These are phyloP conservation scores for Irpex sp. DNA, from an alignment of 1,284 basidiomycete species.

Conservation along the genomic window DNA sequence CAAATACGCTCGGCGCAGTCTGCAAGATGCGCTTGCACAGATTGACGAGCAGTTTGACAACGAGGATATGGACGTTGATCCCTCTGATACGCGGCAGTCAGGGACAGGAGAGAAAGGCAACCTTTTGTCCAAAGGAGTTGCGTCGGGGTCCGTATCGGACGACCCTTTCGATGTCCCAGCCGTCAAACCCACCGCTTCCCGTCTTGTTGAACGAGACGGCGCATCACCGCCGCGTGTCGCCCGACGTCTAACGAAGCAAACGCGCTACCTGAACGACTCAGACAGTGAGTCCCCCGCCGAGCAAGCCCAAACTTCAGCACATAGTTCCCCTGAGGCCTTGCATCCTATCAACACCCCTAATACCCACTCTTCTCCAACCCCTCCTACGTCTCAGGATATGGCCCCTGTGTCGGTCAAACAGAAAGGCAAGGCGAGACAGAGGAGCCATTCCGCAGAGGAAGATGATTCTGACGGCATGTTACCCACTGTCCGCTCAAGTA, in stretches of 20 bases:
- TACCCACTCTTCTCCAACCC: conserved; percentile 34
- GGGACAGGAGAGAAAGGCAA: neutral
- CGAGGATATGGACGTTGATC: neutral
- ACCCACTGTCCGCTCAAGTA: neutral
- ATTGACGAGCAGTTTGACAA: conserved; percentile 8
- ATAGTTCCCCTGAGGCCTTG: conserved; percentile 21
- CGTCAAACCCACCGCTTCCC: neutral
- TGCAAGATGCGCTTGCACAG: conserved; percentile 4
- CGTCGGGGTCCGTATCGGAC: neutral
- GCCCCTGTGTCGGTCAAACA: conserved; percentile 9
- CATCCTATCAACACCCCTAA: conserved; percentile 33
- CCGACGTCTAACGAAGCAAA: neutral
- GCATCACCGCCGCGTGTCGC: neutral
- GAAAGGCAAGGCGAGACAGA: conserved; percentile 12
- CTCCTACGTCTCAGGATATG: conserved; percentile 33
- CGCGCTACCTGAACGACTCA: conserved; percentile 3
- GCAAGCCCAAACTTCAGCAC: conserved; percentile 18
- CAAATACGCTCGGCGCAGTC: neutral
- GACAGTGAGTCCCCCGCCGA: conserved; percentile 12
- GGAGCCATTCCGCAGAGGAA: neutral
- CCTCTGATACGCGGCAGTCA: neutral
- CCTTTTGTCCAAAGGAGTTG: conserved; percentile 2
- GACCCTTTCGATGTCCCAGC: neutral
- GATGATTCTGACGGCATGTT: neutral
- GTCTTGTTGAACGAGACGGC: neutral